Evolutionary conservation across 1,139 yeast genomes (phyloP), one percentile per base, ranked within the genome.

Genomic region (Maudiozyma humilis): DNA sequence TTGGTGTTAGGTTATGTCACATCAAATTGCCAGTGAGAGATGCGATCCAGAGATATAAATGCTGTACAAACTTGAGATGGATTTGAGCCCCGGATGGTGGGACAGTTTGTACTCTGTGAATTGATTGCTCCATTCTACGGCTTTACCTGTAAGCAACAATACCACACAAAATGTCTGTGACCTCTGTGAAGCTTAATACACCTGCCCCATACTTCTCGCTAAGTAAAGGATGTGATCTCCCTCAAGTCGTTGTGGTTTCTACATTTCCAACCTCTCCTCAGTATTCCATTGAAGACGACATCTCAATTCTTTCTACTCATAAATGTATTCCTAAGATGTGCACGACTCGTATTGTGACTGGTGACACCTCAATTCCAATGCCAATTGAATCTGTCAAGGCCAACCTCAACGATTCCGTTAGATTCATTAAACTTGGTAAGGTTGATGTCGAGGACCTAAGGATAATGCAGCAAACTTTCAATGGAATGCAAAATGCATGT

Each of bases 251-350:
- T 47, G 76, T 86, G 0, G 70, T 82, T 36, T 87, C 88, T 7
- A 95, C 95, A 0, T 7, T 13, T 4, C 10, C 10, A 13, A 2
- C n/a, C 16, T 13, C 15, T 34, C 16, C 15, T 2, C 82, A 93
- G 0, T 95, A 87, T 59, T 95, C 95, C 4, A 80, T 87, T 44
- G 96, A 87, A 57, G 96, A 95, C 0, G 96, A 87, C 59, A 63
- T 86, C 44, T 88, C 87, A 64, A 81, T 95, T 0, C 75, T 86
- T 47, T 71, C 84, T 2, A 84, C 82, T 3, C 88, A 84, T 57
- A 73, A 76, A 12, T 87, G 86, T 38, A 86, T 81, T 57, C 95
- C 87, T 1, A 65, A 82, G 60, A 83, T 91, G 1, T 80, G 88
- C 58, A 78, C 85, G 38, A 73, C 87, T 0, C 13, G 17, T 12